Evolutionary conservation across 768 basidiomycete genomes (phyloP), one percentile per base, ranked within the genome.

Genomic region (Trametes sanguinea): DNA sequence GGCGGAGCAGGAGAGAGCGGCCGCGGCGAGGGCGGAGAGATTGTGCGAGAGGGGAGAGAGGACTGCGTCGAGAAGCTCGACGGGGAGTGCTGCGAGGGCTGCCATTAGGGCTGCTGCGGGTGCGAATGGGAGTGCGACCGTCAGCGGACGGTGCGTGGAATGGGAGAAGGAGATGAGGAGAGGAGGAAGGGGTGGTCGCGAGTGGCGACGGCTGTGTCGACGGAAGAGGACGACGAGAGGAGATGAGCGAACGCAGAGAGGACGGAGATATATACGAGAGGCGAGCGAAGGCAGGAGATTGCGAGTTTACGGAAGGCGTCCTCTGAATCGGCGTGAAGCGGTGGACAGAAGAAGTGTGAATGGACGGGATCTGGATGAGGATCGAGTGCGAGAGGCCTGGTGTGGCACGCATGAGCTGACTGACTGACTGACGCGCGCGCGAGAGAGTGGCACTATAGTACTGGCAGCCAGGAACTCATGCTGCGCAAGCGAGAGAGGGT

Each of bases 11-110:
- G 83, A 76, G 17, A 70, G 74, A 2, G 87, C 78, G 65, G 88
- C 77, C 10, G 80, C 71, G 51, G 77, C 74, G 66, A 90, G 84
- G 13, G 65, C 43, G n/a, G 73, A 64, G 56, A 48, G 54, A 29
- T 57, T 40, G 46, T 27, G 71, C 68, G 70, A 65, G 61, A 80
- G 71, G 56, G 66, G 72, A 44, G 69, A 75, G 75, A 74, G 73
- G 71, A 90, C 73, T 72, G 73, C 69, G 75, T 85, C 82, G 66
- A 88, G 68, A 67, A 91, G 83, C 68, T 92, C 90, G 47, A 74
- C 64, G 54, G 90, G 89, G 51, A 90, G 77, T 37, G 63, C 66
- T 47, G 73, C 64, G 64, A 84, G 69, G 65, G 78, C 35, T 37
- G 35, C 76, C 83, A 85, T 83, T 70, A 72, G 54, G 55, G 63